Conservation (phyloP, 306 rosid genomes). For the Alnus rubra region DNA sequence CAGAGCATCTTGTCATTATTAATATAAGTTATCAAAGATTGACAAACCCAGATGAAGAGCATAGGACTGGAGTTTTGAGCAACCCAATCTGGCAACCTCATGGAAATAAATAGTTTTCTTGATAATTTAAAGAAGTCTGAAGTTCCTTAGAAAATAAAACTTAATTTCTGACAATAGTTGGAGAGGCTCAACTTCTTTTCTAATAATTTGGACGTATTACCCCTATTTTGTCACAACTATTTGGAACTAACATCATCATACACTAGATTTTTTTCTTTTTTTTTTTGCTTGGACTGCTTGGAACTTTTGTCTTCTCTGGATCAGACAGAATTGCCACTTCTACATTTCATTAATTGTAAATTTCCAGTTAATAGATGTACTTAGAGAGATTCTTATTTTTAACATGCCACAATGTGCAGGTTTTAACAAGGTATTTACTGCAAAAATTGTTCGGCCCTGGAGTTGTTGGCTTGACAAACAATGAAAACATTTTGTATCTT, state of each 20-base stretch:
- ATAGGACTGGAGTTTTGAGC: not conserved
- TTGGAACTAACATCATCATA: not conserved
- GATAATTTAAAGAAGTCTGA: not conserved
- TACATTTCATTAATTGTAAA: not conserved
- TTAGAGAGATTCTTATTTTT: conserved; percentile 20
- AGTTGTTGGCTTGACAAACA: conserved; percentile 52
- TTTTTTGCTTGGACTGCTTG: not conserved
- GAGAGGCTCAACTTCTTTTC: not conserved
- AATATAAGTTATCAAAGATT: not conserved
- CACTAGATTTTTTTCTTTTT: not conserved
- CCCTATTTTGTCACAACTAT: not conserved
- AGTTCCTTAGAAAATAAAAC: not conserved
- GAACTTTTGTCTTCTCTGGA: not conserved
- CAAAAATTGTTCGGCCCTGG: conserved; percentile 77
- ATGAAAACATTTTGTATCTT: conserved; percentile 56
- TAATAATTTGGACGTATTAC: not conserved
- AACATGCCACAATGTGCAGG: conserved; percentile 40
- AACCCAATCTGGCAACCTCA: not conserved
- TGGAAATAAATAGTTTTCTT: not conserved
- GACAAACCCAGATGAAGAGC: not conserved
- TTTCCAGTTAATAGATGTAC: conserved; percentile 6
- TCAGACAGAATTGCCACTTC: not conserved
- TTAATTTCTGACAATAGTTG: not conserved
- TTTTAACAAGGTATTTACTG: conserved; percentile 72
- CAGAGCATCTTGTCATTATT: not conserved